phyloP scores from a whole-genome alignment of 768 basidiomycete genomes.

The Boletus rubescentipes region DNA sequence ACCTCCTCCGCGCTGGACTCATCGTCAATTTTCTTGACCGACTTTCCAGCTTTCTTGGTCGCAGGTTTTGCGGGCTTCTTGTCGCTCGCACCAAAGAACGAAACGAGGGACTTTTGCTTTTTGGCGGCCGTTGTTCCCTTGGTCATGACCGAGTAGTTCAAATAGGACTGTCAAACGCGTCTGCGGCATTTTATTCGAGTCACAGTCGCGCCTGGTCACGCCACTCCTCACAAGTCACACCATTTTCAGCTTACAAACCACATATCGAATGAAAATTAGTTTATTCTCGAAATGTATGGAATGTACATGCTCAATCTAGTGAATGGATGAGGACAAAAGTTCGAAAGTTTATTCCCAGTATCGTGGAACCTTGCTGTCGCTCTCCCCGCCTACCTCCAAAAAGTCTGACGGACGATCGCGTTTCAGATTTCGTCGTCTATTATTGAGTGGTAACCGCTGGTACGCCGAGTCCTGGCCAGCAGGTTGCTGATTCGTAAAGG shows the following conservation, averaged over 20 bases:
- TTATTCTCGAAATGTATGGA: constrained; percentile 10
- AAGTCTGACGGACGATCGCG: constrained; percentile 85
- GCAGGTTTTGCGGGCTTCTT: constrained; percentile 28
- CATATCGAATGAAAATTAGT: not conserved
- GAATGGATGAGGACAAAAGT: not conserved
- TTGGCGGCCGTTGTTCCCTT: constrained; percentile 43
- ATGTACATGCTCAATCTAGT: constrained; percentile 16
- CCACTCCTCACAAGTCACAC: constrained; percentile 12
- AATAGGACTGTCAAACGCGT: constrained; percentile 12
- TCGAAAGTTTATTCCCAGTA: constrained; percentile 66
- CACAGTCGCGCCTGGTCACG: constrained; percentile 25
- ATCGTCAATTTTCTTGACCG: constrained; percentile 33
- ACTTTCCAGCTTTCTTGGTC: constrained; percentile 30
- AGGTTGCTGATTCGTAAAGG: constrained; percentile 63
- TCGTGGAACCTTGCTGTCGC: constrained; percentile 62
- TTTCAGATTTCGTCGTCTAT: constrained; percentile 73
- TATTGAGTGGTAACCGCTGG: constrained; percentile 80
- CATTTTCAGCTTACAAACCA: constrained; percentile 9
- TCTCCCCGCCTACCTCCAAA: constrained; percentile 66
- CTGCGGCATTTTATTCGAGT: constrained; percentile 18
- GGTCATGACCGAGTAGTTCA: constrained; percentile 40
- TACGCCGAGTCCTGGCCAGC: constrained; percentile 81
- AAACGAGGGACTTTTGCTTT: constrained; percentile 52
- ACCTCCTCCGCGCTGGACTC: constrained; percentile 32
- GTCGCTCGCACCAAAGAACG: constrained; percentile 48